phyloP scores from a whole-genome alignment of 2,329 filamentous ascomycete species.

The Cytospora schulzeri region DNA sequence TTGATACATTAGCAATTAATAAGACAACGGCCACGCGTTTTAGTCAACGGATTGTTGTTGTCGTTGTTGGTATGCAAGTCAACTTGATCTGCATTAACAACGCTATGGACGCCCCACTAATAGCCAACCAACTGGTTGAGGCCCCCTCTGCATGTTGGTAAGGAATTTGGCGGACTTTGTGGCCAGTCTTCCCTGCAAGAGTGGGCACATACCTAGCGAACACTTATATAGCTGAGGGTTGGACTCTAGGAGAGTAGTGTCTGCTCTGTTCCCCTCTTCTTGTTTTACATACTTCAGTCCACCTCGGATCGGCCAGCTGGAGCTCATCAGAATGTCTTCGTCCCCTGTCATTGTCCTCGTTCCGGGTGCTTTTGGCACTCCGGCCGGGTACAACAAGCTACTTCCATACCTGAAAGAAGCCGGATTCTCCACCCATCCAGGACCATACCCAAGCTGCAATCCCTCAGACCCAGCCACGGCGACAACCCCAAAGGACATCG shows the following conservation, averaged over 20 bases:
- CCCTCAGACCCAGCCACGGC: conserved; percentile 26
- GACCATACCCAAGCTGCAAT: conserved; percentile 32
- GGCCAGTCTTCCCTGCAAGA: background rate
- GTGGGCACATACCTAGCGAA: background rate
- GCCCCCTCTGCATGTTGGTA: background rate
- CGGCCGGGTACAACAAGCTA: conserved; percentile 1
- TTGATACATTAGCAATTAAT: too few species aligned
- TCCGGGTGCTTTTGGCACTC: conserved; percentile 16
- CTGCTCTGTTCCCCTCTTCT: background rate
- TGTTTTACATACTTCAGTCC: background rate
- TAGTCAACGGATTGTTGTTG: too few species aligned
- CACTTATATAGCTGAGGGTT: background rate
- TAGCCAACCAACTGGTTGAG: background rate
- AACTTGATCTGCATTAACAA: background rate
- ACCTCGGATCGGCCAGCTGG: background rate
- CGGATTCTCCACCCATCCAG: conserved; percentile 29
- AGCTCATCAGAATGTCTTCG: background rate
- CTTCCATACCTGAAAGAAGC: conserved; percentile 28
- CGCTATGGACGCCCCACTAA: background rate
- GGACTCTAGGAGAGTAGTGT: background rate
- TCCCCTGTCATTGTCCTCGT: conserved; percentile 3
- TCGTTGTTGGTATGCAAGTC: background rate
- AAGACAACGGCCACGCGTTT: too few species aligned
- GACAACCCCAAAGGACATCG: conserved; percentile 3
- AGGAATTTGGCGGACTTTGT: background rate